Base-by-base conservation (phyloP, 2,329 filamentous ascomycete genomes). In the Ophiosphaerella narmari region DNA sequence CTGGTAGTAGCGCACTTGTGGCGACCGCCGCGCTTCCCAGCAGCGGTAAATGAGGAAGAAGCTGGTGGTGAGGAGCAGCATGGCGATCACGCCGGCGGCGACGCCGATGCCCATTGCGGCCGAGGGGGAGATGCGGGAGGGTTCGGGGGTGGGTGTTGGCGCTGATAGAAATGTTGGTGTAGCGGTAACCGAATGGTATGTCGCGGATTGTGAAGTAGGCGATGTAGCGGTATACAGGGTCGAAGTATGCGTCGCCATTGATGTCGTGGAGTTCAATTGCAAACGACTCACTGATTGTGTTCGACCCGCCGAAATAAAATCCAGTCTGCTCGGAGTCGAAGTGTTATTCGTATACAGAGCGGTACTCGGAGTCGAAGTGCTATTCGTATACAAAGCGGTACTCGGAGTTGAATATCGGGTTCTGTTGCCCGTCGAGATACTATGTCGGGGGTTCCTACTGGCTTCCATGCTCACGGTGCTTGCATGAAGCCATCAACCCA, bases 91-190 rank as follows among this genome's bases (percentile, higher is more conserved):
- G 1, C 57, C 58, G 6, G 60, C 44, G 16, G 44, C 50, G 9
- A 55, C 42, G 23, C 60, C 58, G 23, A 63, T 44, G 13, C 60
- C 60, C 43, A 63, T 50, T 8, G 55, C 43, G 9, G 58, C 43
- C 3, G 60, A 54, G 11, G 45, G 29, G 7, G 55, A 58, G 18
- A 59, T 47, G 2, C 37, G 21, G 13, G n/a, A 23, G 26, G 23
- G 12, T 5, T 18, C 7, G 18, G 34, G 31, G 12, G 24, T 21
- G 16, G 24, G 18, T 7, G 37, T 6, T 31, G 26, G 29, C 34
- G 39, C 14, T 31, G 11, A 33, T 32, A 23, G 37, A 11, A 33
- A 8, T 23, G 46, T 16, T n/a, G 46, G 7, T 13, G 24, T 7
- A 23, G 47, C 32, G 23, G 13, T 9, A 4, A 35, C 6, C 11